Percentiles rank a stretch among this genome's conserved stretches.
phyloP scores from a whole-genome alignment of 2,329 filamentous ascomycete genomes.

The Neurospora crassa region DNA sequence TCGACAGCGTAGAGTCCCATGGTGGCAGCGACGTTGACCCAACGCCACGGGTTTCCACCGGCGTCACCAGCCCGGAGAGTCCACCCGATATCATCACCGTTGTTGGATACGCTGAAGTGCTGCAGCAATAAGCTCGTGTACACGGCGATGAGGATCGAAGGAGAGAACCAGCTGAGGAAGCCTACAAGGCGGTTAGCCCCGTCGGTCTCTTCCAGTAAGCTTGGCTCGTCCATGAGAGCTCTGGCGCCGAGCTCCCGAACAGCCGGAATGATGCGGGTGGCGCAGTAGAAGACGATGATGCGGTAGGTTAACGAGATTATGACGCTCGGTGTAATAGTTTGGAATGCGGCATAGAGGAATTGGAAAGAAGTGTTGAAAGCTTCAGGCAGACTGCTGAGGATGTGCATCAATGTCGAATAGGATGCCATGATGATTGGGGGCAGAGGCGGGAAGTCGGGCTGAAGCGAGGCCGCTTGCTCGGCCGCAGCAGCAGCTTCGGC shows the following conservation, averaged over 20 bases:
- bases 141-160: slow-evolving; percentile 87
- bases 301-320: slow-evolving; percentile 92
- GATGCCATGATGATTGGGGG: slow-evolving; percentile 98
- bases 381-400: slow-evolving; percentile 72
- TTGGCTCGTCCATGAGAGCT: slow-evolving; percentile 74
- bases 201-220: slow-evolving; percentile 69
- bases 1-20: slow-evolving; percentile 88
- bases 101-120: slow-evolving; percentile 71
- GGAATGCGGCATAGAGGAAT: slow-evolving; percentile 83
- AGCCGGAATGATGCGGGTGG: slow-evolving; percentile 90
- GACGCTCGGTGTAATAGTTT: slow-evolving; percentile 90
- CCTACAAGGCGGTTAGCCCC: slow-evolving; percentile 71
- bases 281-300: slow-evolving; percentile 89
- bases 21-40: slow-evolving; percentile 84
- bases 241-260: slow-evolving; percentile 78
- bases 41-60: slow-evolving; percentile 82
- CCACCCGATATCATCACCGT: slow-evolving; percentile 63
- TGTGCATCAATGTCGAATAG: slow-evolving; percentile 81
- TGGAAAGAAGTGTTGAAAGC: slow-evolving; percentile 76
- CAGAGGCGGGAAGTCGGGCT: slow-evolving; percentile 90
- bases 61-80: slow-evolving; percentile 72
- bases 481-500: slow-evolving; percentile 47
- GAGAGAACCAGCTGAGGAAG: slow-evolving; percentile 87
- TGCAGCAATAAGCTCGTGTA: slow-evolving; percentile 94
- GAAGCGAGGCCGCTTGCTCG: slow-evolving; percentile 39